Evolutionary conservation across 352 stramenopile species (phyloP).

Genomic region (Peronosclerospora sorghi): DNA sequence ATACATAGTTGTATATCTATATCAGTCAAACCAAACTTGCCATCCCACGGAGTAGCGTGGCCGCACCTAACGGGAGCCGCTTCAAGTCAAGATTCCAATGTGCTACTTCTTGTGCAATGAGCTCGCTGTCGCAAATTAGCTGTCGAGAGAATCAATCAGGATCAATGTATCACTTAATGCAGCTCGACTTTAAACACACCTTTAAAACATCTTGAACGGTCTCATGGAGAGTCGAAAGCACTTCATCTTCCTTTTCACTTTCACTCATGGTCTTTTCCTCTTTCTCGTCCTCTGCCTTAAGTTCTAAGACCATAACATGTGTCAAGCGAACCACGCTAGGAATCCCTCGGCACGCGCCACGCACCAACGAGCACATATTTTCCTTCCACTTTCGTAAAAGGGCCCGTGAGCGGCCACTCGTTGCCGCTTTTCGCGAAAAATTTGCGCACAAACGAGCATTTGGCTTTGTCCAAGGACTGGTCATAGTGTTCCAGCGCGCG

Average conservation of each 20-base stretch:
- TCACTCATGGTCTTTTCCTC: slow-evolving; percentile 19
- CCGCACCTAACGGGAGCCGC: slow-evolving; percentile 30
- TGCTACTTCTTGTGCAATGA: slow-evolving; percentile 33
- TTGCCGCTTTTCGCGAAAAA: slow-evolving; percentile 59
- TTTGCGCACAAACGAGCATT: slow-evolving; percentile 44
- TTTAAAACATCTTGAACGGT: slow-evolving; percentile 33
- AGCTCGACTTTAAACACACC: slow-evolving; percentile 5
- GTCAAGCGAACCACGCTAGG: too few relatives aligned
- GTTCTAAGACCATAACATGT: slow-evolving; percentile 7
- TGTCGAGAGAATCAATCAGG: slow-evolving; percentile 1
- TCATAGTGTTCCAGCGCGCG: slow-evolving; percentile 25
- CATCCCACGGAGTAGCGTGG: too few relatives aligned
- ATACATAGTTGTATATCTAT: too few relatives aligned
- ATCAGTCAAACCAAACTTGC: too few relatives aligned
- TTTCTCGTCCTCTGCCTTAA: slow-evolving; percentile 32
- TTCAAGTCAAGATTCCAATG: slow-evolving; percentile 49
- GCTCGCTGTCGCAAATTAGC: slow-evolving; percentile 39
- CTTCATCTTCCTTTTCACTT: slow-evolving; percentile 22
- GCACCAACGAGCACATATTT: slow-evolving; percentile 65
- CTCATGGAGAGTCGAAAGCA: slow-evolving; percentile 21
- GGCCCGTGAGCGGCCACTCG: slow-evolving; percentile 35
- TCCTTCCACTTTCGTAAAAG: slow-evolving; percentile 32
- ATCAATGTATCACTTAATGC: neutral
- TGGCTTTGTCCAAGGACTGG: slow-evolving; percentile 37
- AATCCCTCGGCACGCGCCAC: too few relatives aligned